Evolutionary conservation across 2,329 filamentous ascomycete species (phyloP), one percentile per base, ranked within the genome.

Genomic region (Teratosphaeria epicoccoides): DNA sequence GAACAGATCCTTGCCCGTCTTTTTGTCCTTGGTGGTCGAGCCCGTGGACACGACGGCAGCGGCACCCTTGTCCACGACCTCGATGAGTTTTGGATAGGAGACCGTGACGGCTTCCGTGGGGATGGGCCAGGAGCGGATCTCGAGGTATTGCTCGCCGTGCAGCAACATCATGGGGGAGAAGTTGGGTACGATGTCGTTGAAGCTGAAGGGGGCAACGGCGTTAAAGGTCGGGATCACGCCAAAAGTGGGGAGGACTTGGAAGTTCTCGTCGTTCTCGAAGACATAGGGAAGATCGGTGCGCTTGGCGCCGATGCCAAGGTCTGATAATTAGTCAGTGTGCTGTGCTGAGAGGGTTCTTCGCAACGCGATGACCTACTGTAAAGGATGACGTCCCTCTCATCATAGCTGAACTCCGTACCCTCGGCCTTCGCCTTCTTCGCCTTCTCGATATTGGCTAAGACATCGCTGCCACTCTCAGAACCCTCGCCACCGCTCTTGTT

Each of bases 101-200:
- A 87, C 70, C 47, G 95, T 83, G 52, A 82, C 84, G 48, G 80
- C 89, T 51, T 83, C 79, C 26, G 90, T 96, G 29, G 91, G 91
- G 63, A 97, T 86, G 40, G 93, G 93, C 75, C 83, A 94, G 71
- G 91, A 88, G 67, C 84, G 83, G 65, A 98, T 80, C 73, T 98
- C 93, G 58, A 98, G 87, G 74, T 90, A 98, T 72, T 98, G 93
- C 77, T 98, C 93, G 67, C 93, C 93, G 74, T 98, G 93, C 23
- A 98, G 85, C 48, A 98, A 82, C 89, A 96, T 96, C 88, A 95
- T 96, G 56, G 90, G 91, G 33, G 82, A 88, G 77, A 96, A 98
- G 78, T 97, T 95, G 69, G 90, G 89, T 24, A 97, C 85, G 55
- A 98, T 80, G 52, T 90, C 82, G 65, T 83, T 81, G 63, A 93